Percentiles rank a stretch among this genome's conserved stretches.
Evolutionary conservation across 2,329 filamentous ascomycete species (phyloP).

Genomic region (Pseudogymnoascus sp.): DNA sequence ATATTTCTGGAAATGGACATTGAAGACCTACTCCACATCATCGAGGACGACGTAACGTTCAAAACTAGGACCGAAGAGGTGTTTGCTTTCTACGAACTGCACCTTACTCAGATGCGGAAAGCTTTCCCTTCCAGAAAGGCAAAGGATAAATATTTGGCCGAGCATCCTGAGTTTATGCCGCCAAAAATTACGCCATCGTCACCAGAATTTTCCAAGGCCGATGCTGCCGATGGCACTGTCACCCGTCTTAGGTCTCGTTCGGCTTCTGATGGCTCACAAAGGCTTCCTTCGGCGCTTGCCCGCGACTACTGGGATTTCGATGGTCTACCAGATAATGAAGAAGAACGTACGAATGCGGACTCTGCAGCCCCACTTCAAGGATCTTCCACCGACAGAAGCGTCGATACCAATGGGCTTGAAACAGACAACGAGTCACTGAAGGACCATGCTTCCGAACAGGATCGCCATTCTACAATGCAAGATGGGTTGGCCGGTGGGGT

Average conservation of each 20-base stretch:
- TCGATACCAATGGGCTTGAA: not conserved
- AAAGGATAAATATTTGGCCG: not conserved
- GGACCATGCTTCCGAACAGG: not conserved
- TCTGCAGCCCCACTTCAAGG: not conserved
- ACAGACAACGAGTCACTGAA: not conserved
- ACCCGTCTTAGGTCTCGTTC: not conserved
- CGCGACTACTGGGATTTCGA: constrained; percentile 1
- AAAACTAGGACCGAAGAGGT: constrained; percentile 2
- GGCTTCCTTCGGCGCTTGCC: not conserved
- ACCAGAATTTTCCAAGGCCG: not conserved
- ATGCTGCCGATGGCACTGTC: not conserved
- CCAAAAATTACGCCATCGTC: constrained; percentile 3
- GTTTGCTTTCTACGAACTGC: constrained; percentile 5
- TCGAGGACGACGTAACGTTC: not conserved
- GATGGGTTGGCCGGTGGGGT: not conserved
- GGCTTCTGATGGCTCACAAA: not conserved
- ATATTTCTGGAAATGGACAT: constrained; percentile 7
- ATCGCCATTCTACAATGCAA: not conserved
- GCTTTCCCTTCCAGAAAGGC: not conserved
- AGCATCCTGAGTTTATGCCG: not conserved
- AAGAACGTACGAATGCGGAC: not conserved
- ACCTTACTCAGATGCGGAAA: not conserved
- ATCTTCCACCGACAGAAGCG: not conserved
- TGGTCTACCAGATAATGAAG: not conserved
- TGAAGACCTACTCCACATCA: not conserved